Conservation (phyloP, 2,329 filamentous ascomycete species). For the Microcera coccophila region DNA sequence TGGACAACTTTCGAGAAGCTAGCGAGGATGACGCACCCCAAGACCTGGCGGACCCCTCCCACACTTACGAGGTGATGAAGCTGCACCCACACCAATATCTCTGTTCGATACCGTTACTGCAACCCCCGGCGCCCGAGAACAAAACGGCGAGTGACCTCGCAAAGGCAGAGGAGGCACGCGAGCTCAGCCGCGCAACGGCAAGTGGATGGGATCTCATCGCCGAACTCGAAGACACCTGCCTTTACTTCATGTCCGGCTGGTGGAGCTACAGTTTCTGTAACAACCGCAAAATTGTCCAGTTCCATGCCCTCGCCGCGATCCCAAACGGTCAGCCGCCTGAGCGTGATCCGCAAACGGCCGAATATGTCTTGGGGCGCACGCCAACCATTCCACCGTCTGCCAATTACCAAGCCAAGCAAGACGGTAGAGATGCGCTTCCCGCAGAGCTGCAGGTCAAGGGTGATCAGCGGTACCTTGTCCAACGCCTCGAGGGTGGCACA, state of each 20-base stretch:
- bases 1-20: conserved; percentile 29
- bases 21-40: conserved; percentile 29
- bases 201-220: conserved; percentile 77
- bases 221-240: conserved; percentile 75
- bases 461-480: conserved; percentile 80
- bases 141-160: conserved; percentile 64
- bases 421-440: conserved; percentile 32
- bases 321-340: conserved; percentile 69
- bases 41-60: conserved; percentile 16
- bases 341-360: conserved; percentile 70
- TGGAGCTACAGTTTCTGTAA: conserved; percentile 97
- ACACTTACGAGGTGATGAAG: conserved; percentile 70
- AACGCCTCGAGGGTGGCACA: conserved; percentile 74
- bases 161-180: conserved; percentile 72
- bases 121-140: conserved; percentile 53
- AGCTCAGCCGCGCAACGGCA: conserved; percentile 70
- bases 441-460: conserved; percentile 76
- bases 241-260: conserved; percentile 82
- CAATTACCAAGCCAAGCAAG: conserved; percentile 21
- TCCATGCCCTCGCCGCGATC: conserved; percentile 71
- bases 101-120: conserved; percentile 76
- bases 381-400: conserved; percentile 33
- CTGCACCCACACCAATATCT: conserved; percentile 69
- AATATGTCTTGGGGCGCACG: conserved; percentile 69
- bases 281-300: conserved; percentile 81